Percentiles rank a stretch among this genome's conserved stretches.
Conservation (phyloP, 768 basidiomycete species). For the Lentinus brumalis region DNA sequence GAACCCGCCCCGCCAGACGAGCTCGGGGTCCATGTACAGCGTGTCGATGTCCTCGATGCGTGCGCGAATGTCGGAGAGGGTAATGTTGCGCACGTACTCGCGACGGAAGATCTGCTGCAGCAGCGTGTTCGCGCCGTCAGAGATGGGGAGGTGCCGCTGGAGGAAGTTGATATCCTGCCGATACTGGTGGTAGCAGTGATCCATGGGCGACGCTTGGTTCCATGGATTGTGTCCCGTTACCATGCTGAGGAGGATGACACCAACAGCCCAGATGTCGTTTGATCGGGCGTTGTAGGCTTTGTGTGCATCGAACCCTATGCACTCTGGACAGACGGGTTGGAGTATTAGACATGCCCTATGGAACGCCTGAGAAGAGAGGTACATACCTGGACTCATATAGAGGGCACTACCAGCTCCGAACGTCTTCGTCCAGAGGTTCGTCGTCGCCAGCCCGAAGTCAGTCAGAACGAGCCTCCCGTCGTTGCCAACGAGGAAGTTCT, state of each 20-base stretch:
- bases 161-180: constrained; percentile 77
- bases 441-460: constrained; percentile 44
- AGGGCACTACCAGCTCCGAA: constrained; percentile 61
- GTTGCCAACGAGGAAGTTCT: constrained; percentile 48
- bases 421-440: constrained; percentile 38
- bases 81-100: constrained; percentile 28
- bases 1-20: constrained; percentile 6
- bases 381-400: constrained; percentile 74
- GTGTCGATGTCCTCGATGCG: constrained; percentile 54
- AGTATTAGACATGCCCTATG: too few relatives aligned
- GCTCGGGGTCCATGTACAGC: constrained; percentile 44
- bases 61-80: constrained; percentile 46
- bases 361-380: neutral
- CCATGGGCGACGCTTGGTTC: constrained; percentile 77
- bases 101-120: constrained; percentile 32
- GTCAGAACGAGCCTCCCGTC: constrained; percentile 43
- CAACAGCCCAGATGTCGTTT: constrained; percentile 31
- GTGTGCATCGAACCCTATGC: constrained; percentile 18
- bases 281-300: constrained; percentile 15
- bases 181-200: constrained; percentile 87
- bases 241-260: constrained; percentile 64
- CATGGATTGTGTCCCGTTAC: constrained; percentile 94
- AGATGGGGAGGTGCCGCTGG: constrained; percentile 42
- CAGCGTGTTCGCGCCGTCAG: constrained; percentile 30
- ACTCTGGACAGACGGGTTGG: constrained; percentile 14